phyloP scores from a whole-genome alignment of 2,329 filamentous ascomycete genomes.

The Furcasterigmium furcatum region DNA sequence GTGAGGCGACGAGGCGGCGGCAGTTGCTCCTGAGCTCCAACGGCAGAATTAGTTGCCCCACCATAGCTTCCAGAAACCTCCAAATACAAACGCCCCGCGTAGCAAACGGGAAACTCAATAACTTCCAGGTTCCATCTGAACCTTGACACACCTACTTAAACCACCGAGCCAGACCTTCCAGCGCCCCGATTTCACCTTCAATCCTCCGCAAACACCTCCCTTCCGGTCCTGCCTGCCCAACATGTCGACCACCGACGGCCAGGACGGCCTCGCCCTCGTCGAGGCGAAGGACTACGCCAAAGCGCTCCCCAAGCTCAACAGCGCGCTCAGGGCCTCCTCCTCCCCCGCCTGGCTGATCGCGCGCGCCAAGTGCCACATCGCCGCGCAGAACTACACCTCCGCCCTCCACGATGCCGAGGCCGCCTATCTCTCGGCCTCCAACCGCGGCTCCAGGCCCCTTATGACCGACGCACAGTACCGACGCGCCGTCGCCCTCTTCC shows the following conservation, averaged over 20 bases:
- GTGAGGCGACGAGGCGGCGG: not conserved
- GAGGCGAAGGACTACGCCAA: conserved; percentile 59
- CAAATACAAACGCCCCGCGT: too few relatives aligned
- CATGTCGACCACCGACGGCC: conserved; percentile 52
- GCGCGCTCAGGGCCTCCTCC: conserved; percentile 60
- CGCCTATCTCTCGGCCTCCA: conserved; percentile 57
- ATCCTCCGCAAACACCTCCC: too few relatives aligned
- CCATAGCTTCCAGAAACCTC: conserved; percentile 27
- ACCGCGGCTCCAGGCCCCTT: conserved; percentile 70
- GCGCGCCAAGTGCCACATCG: conserved; percentile 75
- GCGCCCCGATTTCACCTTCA: too few relatives aligned
- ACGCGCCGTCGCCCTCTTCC: conserved; percentile 70
- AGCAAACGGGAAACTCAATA: too few relatives aligned
- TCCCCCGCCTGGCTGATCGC: conserved; percentile 79
- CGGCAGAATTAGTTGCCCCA: conserved; percentile 14
- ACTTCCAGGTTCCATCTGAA: too few relatives aligned
- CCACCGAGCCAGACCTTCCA: too few relatives aligned
- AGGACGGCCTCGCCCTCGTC: conserved; percentile 64
- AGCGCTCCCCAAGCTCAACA: conserved; percentile 66
- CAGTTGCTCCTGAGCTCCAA: not conserved
- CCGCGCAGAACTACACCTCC: conserved; percentile 54
- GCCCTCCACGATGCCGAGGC: conserved; percentile 70
- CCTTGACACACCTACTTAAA: too few relatives aligned
- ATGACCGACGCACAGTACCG: conserved; percentile 82
- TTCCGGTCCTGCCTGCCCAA: too few relatives aligned